Percentiles rank a stretch among this genome's conserved stretches.
phyloP scores from a whole-genome alignment of 352 stramenopile species.

The Phytopythium ostracodes region DNA sequence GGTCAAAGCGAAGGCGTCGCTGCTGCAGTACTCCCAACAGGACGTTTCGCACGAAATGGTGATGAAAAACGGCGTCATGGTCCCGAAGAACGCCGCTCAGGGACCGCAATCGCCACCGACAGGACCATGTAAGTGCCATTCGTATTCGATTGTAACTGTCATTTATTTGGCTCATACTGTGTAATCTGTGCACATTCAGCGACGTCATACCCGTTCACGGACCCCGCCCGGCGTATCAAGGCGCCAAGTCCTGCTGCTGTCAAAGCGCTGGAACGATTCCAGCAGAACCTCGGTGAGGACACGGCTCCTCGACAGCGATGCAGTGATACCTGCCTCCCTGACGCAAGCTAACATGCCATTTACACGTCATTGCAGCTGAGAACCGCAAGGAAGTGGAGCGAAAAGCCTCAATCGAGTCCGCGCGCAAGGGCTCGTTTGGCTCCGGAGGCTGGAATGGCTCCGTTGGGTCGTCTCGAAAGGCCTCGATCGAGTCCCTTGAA shows the following conservation, averaged over 20 bases:
- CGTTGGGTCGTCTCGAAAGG: slow-evolving; percentile 10
- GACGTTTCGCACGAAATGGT: slow-evolving; percentile 49
- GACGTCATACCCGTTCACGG: slow-evolving; percentile 63
- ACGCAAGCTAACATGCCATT: background rate
- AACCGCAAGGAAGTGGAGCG: slow-evolving; percentile 22
- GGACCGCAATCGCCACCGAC: background rate
- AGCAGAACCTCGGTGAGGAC: slow-evolving; percentile 47
- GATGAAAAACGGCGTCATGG: slow-evolving; percentile 60
- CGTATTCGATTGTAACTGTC: background rate
- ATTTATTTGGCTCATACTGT: too few species aligned
- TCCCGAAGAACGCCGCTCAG: slow-evolving; percentile 27
- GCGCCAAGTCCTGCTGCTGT: slow-evolving; percentile 36
- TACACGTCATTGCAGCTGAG: slow-evolving; percentile 19
- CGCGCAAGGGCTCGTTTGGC: slow-evolving; percentile 32
- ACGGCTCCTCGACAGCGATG: background rate
- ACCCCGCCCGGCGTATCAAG: slow-evolving; percentile 37
- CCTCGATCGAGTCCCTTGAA: slow-evolving; percentile 25
- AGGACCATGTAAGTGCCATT: slow-evolving; percentile 2
- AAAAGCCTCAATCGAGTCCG: slow-evolving; percentile 28
- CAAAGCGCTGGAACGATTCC: slow-evolving; percentile 49
- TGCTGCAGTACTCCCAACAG: slow-evolving; percentile 54
- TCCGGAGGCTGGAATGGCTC: slow-evolving; percentile 23
- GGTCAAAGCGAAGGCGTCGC: slow-evolving; percentile 47
- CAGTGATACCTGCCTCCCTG: background rate
- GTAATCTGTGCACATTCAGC: slow-evolving; percentile 7